Evolutionary conservation across 2,329 filamentous ascomycete species (phyloP).

Genomic region (Anthostomella pinea): DNA sequence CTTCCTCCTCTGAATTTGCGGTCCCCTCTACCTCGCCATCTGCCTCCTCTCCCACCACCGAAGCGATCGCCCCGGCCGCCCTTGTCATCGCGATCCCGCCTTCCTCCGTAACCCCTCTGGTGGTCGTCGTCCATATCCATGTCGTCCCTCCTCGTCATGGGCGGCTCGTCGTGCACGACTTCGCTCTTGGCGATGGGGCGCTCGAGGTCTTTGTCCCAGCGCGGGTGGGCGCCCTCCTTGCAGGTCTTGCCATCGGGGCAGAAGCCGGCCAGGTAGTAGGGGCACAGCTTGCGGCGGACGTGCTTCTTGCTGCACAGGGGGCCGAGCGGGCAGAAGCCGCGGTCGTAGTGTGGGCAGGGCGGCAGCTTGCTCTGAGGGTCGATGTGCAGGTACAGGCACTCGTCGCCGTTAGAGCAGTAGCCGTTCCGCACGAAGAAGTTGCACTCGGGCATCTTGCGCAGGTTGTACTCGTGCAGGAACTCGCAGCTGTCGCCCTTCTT

Average conservation of each 20-base stretch:
- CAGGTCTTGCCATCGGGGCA: conserved; percentile 80
- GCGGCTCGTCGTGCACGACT: conserved; percentile 51
- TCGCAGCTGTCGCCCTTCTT: conserved; percentile 98
- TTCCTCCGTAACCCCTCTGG: conserved; percentile 25
- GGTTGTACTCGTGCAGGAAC: conserved; percentile 97
- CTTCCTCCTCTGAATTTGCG: conserved; percentile 34
- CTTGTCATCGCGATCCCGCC: conserved; percentile 30
- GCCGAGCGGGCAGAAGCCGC: conserved; percentile 90
- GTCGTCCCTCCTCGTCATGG: conserved; percentile 44
- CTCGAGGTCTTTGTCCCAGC: conserved; percentile 74
- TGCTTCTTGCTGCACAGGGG: conserved; percentile 87
- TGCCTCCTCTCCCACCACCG: conserved; percentile 29
- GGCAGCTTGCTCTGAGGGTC: conserved; percentile 77
- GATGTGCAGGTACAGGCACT: conserved; percentile 90
- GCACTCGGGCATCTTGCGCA: conserved; percentile 97
- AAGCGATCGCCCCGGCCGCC: conserved; percentile 35
- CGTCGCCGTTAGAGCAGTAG: conserved; percentile 94
- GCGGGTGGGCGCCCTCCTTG: conserved; percentile 76
- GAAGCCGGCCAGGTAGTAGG: conserved; percentile 88
- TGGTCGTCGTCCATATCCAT: conserved; percentile 39
- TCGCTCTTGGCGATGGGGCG: conserved; percentile 70
- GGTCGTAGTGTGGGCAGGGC: conserved; percentile 87
- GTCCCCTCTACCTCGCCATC: conserved; percentile 32
- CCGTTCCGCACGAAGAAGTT: conserved; percentile 93
- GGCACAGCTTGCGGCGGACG: conserved; percentile 75